Evolutionary conservation across 306 rosid species (phyloP).

Genomic region (Trichosanthes truncata): DNA sequence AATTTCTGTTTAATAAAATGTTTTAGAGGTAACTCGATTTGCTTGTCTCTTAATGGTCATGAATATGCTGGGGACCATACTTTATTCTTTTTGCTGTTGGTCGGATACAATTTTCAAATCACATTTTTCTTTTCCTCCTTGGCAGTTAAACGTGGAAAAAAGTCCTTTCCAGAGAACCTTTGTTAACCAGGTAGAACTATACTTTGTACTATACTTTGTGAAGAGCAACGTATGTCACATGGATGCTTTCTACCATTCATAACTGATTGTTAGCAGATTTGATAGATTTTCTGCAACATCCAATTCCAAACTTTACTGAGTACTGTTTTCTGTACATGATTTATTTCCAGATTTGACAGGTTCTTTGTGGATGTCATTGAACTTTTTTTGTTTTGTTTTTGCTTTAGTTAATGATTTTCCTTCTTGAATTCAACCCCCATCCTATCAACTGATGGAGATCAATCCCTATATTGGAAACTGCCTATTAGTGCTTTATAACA

Average conservation of each 20-base stretch:
- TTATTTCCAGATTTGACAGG: constrained; percentile 1
- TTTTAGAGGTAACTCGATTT: constrained; percentile 16
- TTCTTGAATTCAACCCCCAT: not conserved
- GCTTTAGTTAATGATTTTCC: not conserved
- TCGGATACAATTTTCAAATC: constrained; percentile 14
- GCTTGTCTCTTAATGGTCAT: not conserved
- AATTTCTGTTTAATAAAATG: not conserved
- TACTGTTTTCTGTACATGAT: not conserved
- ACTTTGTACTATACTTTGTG: constrained; percentile 8
- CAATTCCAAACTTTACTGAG: not conserved
- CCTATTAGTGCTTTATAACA: not conserved
- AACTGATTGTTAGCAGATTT: not conserved
- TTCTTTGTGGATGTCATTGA: not conserved
- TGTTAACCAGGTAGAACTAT: constrained; percentile 99
- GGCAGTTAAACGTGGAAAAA: constrained; percentile 94
- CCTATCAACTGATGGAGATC: not conserved
- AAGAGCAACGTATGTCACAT: constrained; percentile 8
- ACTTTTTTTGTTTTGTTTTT: not conserved
- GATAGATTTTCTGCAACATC: not conserved
- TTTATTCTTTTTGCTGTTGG: not conserved
- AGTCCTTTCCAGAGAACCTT: constrained; percentile 95
- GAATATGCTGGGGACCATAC: not conserved
- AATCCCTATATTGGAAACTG: not conserved
- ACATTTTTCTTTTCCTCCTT: constrained; percentile 15
- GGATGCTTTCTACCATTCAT: not conserved